Conservation (phyloP, 1,284 basidiomycete species). For the Cutaneotrichosporon sp. region DNA sequence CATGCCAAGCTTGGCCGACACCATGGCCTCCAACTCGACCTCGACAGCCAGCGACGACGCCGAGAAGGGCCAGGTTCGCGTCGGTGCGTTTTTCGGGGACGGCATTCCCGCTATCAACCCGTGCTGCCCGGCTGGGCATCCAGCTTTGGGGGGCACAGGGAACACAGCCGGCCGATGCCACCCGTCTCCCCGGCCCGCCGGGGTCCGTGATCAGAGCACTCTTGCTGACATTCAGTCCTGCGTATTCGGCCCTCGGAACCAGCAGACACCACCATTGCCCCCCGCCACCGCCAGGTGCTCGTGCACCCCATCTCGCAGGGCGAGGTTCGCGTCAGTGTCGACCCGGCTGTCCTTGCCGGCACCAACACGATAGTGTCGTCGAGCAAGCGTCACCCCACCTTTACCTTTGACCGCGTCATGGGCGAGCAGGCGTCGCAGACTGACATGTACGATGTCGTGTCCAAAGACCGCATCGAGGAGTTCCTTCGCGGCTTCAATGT, state of each 20-base stretch:
- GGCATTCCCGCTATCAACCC: not conserved
- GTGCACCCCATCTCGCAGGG: conserved; percentile 69
- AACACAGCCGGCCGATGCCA: not conserved
- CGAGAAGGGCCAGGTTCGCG: conserved; percentile 44
- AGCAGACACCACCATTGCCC: conserved; percentile 80
- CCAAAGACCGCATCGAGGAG: conserved; percentile 80
- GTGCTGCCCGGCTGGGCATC: not conserved
- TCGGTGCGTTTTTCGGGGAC: conserved; percentile 40
- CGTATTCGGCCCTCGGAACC: conserved; percentile 90
- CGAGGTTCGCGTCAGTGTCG: conserved; percentile 72
- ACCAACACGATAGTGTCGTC: conserved; percentile 58
- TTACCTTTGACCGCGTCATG: conserved; percentile 93
- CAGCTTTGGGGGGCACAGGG: not conserved
- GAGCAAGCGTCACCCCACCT: conserved; percentile 77
- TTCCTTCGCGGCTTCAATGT: conserved; percentile 97
- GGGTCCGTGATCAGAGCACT: not conserved
- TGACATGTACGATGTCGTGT: conserved; percentile 78
- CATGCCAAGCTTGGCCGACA: not conserved
- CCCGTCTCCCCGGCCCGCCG: not conserved
- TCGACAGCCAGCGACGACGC: conserved; percentile 20
- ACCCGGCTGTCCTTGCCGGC: conserved; percentile 56
- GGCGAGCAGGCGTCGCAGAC: conserved; percentile 78
- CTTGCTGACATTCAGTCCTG: conserved; percentile 63
- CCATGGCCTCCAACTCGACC: not conserved
- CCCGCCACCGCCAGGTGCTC: conserved; percentile 87